Evolutionary conservation across 176 grass and related monocot species (phyloP).

Genomic region (Thinopyrum elongatum): DNA sequence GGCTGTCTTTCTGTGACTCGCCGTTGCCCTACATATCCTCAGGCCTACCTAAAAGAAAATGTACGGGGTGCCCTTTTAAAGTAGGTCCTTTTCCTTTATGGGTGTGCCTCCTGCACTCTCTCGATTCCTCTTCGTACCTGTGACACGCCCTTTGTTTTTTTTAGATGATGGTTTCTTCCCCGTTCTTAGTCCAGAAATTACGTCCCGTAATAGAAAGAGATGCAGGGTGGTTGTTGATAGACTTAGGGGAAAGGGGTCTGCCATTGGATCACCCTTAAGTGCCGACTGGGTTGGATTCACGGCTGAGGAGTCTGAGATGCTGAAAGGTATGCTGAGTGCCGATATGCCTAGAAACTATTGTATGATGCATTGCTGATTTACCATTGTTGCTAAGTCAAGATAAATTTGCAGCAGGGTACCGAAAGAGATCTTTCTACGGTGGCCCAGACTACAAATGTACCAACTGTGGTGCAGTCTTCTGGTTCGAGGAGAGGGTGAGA

Average conservation of each 20-base stretch:
- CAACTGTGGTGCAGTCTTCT: background rate
- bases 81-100: background rate
- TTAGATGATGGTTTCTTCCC: background rate
- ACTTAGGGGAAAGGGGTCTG: background rate
- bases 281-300: background rate
- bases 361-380: background rate
- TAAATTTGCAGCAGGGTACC: background rate
- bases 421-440: background rate
- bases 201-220: background rate
- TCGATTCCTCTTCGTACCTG: background rate
- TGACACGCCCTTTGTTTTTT: background rate
- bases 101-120: background rate
- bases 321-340: background rate
- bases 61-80: background rate
- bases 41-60: background rate
- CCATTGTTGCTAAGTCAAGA: background rate
- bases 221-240: background rate
- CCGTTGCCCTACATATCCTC: background rate
- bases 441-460: background rate
- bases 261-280: background rate
- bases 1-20: background rate
- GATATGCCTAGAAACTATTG: background rate
- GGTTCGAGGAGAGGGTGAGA: background rate
- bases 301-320: background rate
- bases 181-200: background rate